Evolutionary conservation across 2,329 filamentous ascomycete species (phyloP).

Genomic region (Sordariomycetes sp.): DNA sequence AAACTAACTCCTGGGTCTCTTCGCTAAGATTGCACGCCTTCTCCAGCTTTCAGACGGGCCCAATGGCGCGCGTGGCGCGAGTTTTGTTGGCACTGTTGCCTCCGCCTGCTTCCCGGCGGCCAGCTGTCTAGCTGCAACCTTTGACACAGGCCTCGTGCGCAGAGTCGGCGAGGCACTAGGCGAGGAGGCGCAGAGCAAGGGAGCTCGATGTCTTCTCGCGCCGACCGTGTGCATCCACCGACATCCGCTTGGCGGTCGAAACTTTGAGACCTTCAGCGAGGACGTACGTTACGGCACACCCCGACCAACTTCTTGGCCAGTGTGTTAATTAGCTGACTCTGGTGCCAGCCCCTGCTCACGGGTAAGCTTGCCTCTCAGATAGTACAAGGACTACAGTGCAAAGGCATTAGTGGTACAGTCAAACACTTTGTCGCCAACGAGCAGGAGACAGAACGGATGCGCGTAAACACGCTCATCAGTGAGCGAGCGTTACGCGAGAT

Average conservation of each 20-base stretch:
- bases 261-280: slow-evolving; percentile 37
- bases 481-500: slow-evolving; percentile 24
- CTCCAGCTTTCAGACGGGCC: slow-evolving; percentile 20
- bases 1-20: no score
- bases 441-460: slow-evolving; percentile 18
- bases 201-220: slow-evolving; percentile 61
- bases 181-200: slow-evolving; percentile 46
- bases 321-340: no score
- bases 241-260: slow-evolving; percentile 35
- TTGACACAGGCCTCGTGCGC: slow-evolving; percentile 47
- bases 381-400: slow-evolving; percentile 32
- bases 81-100: slow-evolving; percentile 15
- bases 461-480: slow-evolving; percentile 16
- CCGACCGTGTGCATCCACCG: slow-evolving; percentile 46
- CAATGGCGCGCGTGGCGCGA: slow-evolving; percentile 23
- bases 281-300: no score
- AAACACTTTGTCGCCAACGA: slow-evolving; percentile 39
- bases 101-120: slow-evolving; percentile 21
- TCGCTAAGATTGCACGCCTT: no score
- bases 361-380: slow-evolving; percentile 32
- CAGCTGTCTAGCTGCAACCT: slow-evolving; percentile 47
- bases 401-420: slow-evolving; percentile 31
- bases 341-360: slow-evolving; percentile 33
- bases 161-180: slow-evolving; percentile 48
- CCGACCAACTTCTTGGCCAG: no score